Percentiles rank a stretch among this genome's conserved stretches.
Evolutionary conservation across 2,329 filamentous ascomycete species (phyloP).

Genomic region (Colletotrichum siamense): DNA sequence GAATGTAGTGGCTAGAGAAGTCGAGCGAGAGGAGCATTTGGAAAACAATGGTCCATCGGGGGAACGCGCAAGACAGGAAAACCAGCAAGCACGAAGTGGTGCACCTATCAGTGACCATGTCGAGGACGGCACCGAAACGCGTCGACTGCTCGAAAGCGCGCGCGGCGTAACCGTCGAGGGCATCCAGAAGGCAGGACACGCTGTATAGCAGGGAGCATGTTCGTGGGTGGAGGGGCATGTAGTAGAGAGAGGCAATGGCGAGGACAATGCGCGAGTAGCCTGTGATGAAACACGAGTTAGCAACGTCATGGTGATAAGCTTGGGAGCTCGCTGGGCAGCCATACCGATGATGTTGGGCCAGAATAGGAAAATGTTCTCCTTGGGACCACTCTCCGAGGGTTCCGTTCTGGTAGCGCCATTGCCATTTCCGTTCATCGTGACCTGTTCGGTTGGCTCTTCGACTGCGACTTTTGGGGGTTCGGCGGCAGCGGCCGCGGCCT

Average conservation of each 20-base stretch:
- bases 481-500: slow-evolving; percentile 26
- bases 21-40: slow-evolving; percentile 92
- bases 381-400: slow-evolving; percentile 40
- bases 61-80: slow-evolving; percentile 93
- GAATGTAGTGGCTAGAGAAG: slow-evolving; percentile 96
- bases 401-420: slow-evolving; percentile 39
- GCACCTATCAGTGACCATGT: slow-evolving; percentile 99
- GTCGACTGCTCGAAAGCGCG: slow-evolving; percentile 83
- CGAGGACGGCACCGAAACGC: slow-evolving; percentile 92
- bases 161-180: slow-evolving; percentile 93
- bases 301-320: background rate
- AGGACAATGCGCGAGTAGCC: slow-evolving; percentile 81
- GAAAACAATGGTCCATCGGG: slow-evolving; percentile 92
- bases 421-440: slow-evolving; percentile 51
- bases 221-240: slow-evolving; percentile 98
- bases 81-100: slow-evolving; percentile 95
- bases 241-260: slow-evolving; percentile 92
- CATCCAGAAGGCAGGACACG: slow-evolving; percentile 93
- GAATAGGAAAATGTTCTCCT: slow-evolving; percentile 83
- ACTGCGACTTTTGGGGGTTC: background rate
- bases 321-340: slow-evolving; percentile 25
- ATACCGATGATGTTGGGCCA: slow-evolving; percentile 82
- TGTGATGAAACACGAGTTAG: slow-evolving; percentile 35
- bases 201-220: slow-evolving; percentile 93
- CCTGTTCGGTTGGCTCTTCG: slow-evolving; percentile 9